Evolutionary conservation across 352 stramenopile genomes (phyloP).

Genomic region (Pythium grandisporangium): DNA sequence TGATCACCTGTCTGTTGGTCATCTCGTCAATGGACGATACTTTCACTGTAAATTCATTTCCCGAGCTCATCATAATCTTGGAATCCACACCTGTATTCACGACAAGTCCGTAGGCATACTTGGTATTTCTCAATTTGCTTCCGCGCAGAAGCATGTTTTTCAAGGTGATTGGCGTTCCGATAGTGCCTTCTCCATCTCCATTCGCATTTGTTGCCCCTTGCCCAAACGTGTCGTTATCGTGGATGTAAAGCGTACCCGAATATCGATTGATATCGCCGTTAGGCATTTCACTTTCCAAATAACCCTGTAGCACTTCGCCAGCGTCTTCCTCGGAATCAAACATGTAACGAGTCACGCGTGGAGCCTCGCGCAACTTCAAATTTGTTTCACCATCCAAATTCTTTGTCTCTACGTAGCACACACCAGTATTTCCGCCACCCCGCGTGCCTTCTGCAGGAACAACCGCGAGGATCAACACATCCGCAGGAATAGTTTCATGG

Average conservation of each 20-base stretch:
- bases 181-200: slow-evolving; percentile 1
- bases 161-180: slow-evolving; percentile 47
- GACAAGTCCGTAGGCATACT: slow-evolving; percentile 84
- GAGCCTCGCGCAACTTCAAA: slow-evolving; percentile 72
- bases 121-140: slow-evolving; percentile 87
- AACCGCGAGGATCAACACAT: slow-evolving; percentile 75
- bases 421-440: slow-evolving; percentile 49
- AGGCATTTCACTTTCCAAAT: slow-evolving; percentile 70
- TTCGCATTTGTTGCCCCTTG: slow-evolving; percentile 2
- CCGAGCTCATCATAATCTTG: slow-evolving; percentile 90
- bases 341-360: slow-evolving; percentile 40
- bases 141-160: slow-evolving; percentile 89
- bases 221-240: slow-evolving; percentile 23
- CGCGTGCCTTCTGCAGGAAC: slow-evolving; percentile 48
- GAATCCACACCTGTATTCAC: slow-evolving; percentile 90
- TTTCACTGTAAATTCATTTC: slow-evolving; percentile 75
- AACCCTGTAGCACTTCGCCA: slow-evolving; percentile 53
- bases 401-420: slow-evolving; percentile 88
- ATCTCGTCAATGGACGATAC: slow-evolving; percentile 81
- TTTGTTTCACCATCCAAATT: slow-evolving; percentile 85
- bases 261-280: slow-evolving; percentile 80
- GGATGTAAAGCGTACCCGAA: slow-evolving; percentile 58
- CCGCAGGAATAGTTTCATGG: slow-evolving; percentile 70
- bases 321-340: slow-evolving; percentile 62
- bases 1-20: slow-evolving; percentile 80